Evolutionary conservation across 306 rosid genomes (phyloP), one percentile per base, ranked within the genome.

Genomic region (Medicago lupulina): DNA sequence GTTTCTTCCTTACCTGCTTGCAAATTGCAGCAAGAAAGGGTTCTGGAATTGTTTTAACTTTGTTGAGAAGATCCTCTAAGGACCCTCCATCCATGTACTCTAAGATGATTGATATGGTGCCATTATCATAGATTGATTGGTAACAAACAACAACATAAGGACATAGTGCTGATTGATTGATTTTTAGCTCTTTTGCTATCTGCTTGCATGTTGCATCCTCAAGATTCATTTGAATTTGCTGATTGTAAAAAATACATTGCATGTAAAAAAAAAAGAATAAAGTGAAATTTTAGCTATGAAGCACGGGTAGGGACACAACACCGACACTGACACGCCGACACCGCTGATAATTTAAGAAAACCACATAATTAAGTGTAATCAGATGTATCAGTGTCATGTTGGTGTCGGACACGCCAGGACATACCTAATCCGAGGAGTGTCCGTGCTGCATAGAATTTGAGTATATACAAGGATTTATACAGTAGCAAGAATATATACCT

Each of bases 61-160:
- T 92, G 76, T 78, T 89, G 68, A 92, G 72, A 75, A 95, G 81
- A 84, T 92, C 97, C 54, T 91, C 91, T 54, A 95, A 86, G 81
- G 97, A 95, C 13, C 99, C 97, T 73, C 99, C 99, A 73, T 95
- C 99, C 99, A 95, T 95, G 90, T 95, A 95, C 96, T 95, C 99
- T 75, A 95, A 84, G 83, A 95, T 86, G 81, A 92, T 95, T 72
- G 96, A 95, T 82, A 92, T 84, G 76, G 73, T 72, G 18, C 99
- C 99, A 76, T 95, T 92, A 47, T 87, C 81, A 75, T 89, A 92
- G 83, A 89, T 89, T 15, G 97, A 89, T 47, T 83, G 92, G 79
- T 95, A 95, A 58, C 93, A 95, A 19, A 90, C 74, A 81, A 92
- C 97, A 83, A 92, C 85, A 83, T 85, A 79, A 15, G 96, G 97